Conservation (phyloP, 2,329 filamentous ascomycete species). For the Talaromyces albobiverticillius region DNA sequence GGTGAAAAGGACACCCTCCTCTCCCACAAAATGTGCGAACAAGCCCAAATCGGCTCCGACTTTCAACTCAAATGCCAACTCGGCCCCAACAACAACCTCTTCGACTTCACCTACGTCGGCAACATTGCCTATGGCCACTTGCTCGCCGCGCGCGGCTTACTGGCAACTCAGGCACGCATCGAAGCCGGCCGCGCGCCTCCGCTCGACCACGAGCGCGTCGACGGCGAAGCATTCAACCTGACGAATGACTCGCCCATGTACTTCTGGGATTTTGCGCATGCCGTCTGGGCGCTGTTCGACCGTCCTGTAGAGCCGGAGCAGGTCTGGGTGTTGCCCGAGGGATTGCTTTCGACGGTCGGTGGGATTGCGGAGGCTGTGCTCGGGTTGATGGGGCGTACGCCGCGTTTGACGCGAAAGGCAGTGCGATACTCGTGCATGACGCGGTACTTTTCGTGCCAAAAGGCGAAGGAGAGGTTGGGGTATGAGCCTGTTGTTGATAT, state of each 20-base stretch:
- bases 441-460: conserved; percentile 47
- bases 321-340: conserved; percentile 42
- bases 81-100: conserved; percentile 68
- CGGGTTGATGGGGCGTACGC: conserved; percentile 43
- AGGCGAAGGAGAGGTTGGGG: conserved; percentile 45
- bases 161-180: conserved; percentile 52
- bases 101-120: conserved; percentile 68
- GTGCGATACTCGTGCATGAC: conserved; percentile 50
- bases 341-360: conserved; percentile 38
- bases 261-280: conserved; percentile 84
- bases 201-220: conserved; percentile 70
- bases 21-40: conserved; percentile 69
- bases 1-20: conserved; percentile 82
- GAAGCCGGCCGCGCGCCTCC: conserved; percentile 58
- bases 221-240: conserved; percentile 85
- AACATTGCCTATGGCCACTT: conserved; percentile 78
- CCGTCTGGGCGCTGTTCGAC: conserved; percentile 63
- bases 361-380: conserved; percentile 41
- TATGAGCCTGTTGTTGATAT: conserved; percentile 45
- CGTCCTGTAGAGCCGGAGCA: conserved; percentile 42
- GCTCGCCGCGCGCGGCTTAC: conserved; percentile 71
- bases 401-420: conserved; percentile 43
- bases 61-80: conserved; percentile 75
- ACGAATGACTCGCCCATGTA: conserved; percentile 86
- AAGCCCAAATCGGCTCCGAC: conserved; percentile 56